Evolutionary conservation across 257 asterid species (phyloP).

Genomic region (Agastache rugosa): DNA sequence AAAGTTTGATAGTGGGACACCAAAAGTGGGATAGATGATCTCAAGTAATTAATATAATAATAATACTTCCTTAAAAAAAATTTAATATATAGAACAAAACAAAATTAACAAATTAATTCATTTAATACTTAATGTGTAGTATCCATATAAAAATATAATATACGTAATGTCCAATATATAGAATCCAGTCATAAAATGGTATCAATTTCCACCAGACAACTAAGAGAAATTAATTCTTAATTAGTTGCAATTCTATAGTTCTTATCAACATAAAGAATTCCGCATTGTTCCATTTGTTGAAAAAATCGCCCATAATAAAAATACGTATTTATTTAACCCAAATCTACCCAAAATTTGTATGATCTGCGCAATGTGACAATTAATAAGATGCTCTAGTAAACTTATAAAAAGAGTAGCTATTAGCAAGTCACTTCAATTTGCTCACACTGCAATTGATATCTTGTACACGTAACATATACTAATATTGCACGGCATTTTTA

Average conservation of each 20-base stretch:
- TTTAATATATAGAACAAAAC: too few species aligned
- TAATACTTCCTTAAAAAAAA: too few species aligned
- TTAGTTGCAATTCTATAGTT: constrained; percentile 7
- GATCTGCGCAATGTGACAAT: neutral
- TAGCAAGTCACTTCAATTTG: neutral
- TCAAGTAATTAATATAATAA: too few species aligned
- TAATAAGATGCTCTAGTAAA: neutral
- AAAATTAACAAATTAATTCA: too few species aligned
- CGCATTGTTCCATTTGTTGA: constrained; percentile 46
- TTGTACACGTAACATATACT: neutral
- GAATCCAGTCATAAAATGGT: constrained; percentile 5
- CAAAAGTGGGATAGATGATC: too few species aligned
- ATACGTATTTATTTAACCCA: neutral
- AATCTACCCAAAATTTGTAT: neutral
- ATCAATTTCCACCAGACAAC: constrained; percentile 20
- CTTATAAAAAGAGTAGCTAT: neutral
- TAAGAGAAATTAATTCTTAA: constrained; percentile 9
- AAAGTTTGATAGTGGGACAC: too few species aligned
- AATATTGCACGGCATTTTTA: neutral
- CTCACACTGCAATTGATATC: neutral
- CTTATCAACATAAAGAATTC: constrained; percentile 12
- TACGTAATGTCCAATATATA: too few species aligned
- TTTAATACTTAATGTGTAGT: too few species aligned
- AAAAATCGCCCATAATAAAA: constrained; percentile 30
- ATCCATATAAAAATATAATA: too few species aligned